Evolutionary conservation across 1,139 yeast species (phyloP).

Genomic region (Pichia sp.): DNA sequence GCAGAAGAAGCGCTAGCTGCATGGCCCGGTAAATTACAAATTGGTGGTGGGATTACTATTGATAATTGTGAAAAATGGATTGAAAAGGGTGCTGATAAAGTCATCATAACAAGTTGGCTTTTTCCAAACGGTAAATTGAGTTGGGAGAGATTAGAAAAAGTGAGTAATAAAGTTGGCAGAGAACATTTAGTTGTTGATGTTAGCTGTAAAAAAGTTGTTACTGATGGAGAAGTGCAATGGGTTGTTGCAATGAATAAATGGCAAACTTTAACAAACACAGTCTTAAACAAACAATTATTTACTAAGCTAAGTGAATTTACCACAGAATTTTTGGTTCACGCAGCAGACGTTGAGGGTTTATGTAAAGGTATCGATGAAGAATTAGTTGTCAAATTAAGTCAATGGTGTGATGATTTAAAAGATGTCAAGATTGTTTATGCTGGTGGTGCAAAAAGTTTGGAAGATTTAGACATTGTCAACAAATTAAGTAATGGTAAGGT

Average conservation of each 20-base stretch:
- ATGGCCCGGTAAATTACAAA: constrained; percentile 73
- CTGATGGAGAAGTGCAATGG: constrained; percentile 47
- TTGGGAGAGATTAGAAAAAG: constrained; percentile 42
- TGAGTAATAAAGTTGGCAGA: constrained; percentile 53
- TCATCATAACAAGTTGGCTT: constrained; percentile 88
- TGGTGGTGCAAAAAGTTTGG: constrained; percentile 82
- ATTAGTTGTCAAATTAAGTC: constrained; percentile 61
- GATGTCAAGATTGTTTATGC: constrained; percentile 83
- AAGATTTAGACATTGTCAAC: constrained; percentile 62
- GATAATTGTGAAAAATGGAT: constrained; percentile 75
- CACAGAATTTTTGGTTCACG: constrained; percentile 84
- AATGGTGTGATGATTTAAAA: constrained; percentile 79
- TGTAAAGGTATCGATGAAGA: constrained; percentile 86
- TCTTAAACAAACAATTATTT: constrained; percentile 49
- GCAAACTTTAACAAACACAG: constrained; percentile 78
- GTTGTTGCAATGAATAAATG: constrained; percentile 94
- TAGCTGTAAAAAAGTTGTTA: constrained; percentile 59
- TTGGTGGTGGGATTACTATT: constrained; percentile 87
- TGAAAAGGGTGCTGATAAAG: constrained; percentile 61
- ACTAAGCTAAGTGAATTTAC: constrained; percentile 55
- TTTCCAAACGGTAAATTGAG: constrained; percentile 60
- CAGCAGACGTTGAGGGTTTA: constrained; percentile 97
- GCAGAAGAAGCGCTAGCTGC: constrained; percentile 67
- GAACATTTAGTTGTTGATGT: constrained; percentile 77
- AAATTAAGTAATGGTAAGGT: constrained; percentile 70